A percentile compares a stretch with the other conserved stretches of the same genome.
Conservation (phyloP, 2,329 filamentous ascomycete genomes). For the Curvularia sp. region DNA sequence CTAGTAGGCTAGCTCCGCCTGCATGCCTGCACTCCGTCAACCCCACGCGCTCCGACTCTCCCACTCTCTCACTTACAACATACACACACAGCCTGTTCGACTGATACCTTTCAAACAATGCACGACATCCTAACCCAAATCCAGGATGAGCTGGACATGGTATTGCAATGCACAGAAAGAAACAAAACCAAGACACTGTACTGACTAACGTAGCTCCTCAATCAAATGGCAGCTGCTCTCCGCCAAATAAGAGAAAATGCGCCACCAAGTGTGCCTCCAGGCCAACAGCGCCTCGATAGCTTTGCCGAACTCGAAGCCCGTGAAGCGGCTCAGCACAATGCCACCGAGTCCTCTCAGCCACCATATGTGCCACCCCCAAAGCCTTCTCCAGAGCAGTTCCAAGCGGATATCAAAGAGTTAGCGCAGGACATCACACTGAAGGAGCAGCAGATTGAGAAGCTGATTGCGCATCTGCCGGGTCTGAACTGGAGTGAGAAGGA, state of each 20-base stretch:
- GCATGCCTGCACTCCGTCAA: slow-evolving; percentile 11
- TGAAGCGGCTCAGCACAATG: slow-evolving; percentile 27
- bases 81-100: not conserved
- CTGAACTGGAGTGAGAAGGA: slow-evolving; percentile 79
- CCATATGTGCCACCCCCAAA: slow-evolving; percentile 21
- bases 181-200: not conserved
- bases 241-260: slow-evolving; percentile 55
- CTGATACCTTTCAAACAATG: slow-evolving; percentile 56
- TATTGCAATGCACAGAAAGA: slow-evolving; percentile 45
- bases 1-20: slow-evolving; percentile 31
- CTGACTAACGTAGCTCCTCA: slow-evolving; percentile 50
- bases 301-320: slow-evolving; percentile 43
- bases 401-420: slow-evolving; percentile 72
- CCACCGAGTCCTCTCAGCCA: slow-evolving; percentile 24
- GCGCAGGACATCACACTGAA: slow-evolving; percentile 79
- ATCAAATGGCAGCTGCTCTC: slow-evolving; percentile 57
- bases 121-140: slow-evolving; percentile 81
- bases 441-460: slow-evolving; percentile 80
- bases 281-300: slow-evolving; percentile 52
- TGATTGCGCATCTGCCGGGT: slow-evolving; percentile 78
- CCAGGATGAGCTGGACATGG: slow-evolving; percentile 85
- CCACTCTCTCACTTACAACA: not conserved
- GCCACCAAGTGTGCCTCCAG: slow-evolving; percentile 52
- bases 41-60: slow-evolving; percentile 7
- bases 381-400: slow-evolving; percentile 59